Conservation (phyloP, 768 basidiomycete species). For the Trametes villosa region DNA sequence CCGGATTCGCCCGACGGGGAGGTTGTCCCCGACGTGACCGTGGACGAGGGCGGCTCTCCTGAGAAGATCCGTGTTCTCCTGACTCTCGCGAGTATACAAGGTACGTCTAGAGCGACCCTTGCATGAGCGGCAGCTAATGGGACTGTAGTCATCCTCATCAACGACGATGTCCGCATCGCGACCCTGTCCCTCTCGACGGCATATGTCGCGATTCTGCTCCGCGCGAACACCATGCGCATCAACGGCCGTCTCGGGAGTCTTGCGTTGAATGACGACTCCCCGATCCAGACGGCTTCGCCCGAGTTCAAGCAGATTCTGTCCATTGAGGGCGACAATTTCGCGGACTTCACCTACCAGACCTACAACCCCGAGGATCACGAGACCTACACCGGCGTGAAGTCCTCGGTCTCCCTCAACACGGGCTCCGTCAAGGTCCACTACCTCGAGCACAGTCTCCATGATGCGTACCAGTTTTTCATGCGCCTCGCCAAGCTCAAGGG, state of each 20-base stretch:
- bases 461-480: constrained; percentile 79
- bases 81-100: constrained; percentile 82
- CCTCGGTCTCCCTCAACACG: constrained; percentile 78
- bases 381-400: constrained; percentile 78
- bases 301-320: constrained; percentile 87
- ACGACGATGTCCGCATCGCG: constrained; percentile 70
- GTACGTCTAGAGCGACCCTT: constrained; percentile 40
- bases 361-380: constrained; percentile 73
- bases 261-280: constrained; percentile 75
- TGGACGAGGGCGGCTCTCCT: constrained; percentile 15
- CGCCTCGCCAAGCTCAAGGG: constrained; percentile 92
- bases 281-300: constrained; percentile 51
- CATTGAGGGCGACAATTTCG: constrained; percentile 93
- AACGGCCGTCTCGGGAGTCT: constrained; percentile 84
- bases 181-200: constrained; percentile 91
- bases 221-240: constrained; percentile 73
- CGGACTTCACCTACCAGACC: constrained; percentile 93
- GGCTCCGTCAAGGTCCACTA: constrained; percentile 91
- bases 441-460: constrained; percentile 88
- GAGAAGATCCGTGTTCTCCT: constrained; percentile 79
- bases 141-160: constrained; percentile 71
- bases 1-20: constrained; percentile 15
- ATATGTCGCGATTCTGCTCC: constrained; percentile 77
- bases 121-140: not conserved
- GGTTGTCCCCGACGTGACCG: constrained; percentile 9